Evolutionary conservation across 2,329 filamentous ascomycete species (phyloP), one percentile per base, ranked within the genome.

Genomic region (Gnomoniopsis sp.): DNA sequence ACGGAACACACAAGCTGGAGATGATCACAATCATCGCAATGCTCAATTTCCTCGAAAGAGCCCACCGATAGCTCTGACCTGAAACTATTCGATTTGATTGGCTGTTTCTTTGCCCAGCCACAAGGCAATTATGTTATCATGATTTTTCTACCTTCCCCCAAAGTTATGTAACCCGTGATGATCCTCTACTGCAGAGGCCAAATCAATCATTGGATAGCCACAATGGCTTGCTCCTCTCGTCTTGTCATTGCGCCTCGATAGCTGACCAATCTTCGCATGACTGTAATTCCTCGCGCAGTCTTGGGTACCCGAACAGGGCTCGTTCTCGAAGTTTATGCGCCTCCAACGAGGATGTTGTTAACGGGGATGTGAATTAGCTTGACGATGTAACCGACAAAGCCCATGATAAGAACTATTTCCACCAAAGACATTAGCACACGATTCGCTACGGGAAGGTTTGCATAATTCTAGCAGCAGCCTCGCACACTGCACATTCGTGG

Each of bases 301-400:
- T 57, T 19, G 26, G 15, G n/a, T 30, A 14, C 30, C 23, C 33
- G 30, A 17, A 21, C n/a, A 43, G 34, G 22, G 21, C 19, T 43
- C 51, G 30, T 22, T 48, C 26, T 55, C 41, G 43, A 49, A 36
- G 41, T 61, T 76, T 83, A 88, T 71, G 85, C 85, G 72, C 83
- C 85, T 61, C 84, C 85, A 64, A 89, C 86, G 59, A 89, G 80
- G 61, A 88, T 84, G 72, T 88, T 85, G 80, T 88, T 88, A 64
- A 89, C 81, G 63, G 86, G 86, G 51, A 88, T 87, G 72, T 88
- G 86, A 64, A 88, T 86, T 69, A 89, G 79, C 80, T 89, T 88
- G 70, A 89, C 85, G 63, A 89, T 73, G 74, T 88, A 89, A 63
- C 86, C 86, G 59, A 88, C 86, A 50, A 84, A 83, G 63, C 86